Conservation (phyloP, 345 rosid genomes). For the Carallia brachiata region DNA sequence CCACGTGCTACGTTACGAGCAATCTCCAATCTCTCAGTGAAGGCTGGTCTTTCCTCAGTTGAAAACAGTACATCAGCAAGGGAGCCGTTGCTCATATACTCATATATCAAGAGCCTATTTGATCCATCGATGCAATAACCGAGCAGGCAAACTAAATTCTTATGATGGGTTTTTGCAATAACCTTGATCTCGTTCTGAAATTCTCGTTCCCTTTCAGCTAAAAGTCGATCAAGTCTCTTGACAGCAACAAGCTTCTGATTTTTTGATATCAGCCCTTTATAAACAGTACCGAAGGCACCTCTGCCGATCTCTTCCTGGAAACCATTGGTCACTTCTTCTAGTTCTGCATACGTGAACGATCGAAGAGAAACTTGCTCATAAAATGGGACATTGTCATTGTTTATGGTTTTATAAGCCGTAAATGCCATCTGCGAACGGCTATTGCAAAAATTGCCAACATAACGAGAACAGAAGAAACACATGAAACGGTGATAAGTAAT, state of each 20-base stretch:
- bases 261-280: constrained; percentile 16
- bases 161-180: constrained; percentile 33
- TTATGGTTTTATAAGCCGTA: constrained; percentile 8
- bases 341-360: constrained; percentile 22
- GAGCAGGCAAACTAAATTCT: constrained; percentile 24
- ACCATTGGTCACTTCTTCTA: constrained; percentile 20
- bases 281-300: constrained; percentile 32
- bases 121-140: constrained; percentile 27
- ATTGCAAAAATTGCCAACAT: constrained; percentile 10
- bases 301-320: constrained; percentile 34
- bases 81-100: constrained; percentile 34
- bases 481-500: neutral
- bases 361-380: constrained; percentile 11
- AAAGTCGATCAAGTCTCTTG: constrained; percentile 21
- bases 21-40: constrained; percentile 21
- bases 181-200: constrained; percentile 27
- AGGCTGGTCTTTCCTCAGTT: constrained; percentile 7
- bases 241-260: constrained; percentile 20
- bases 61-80: constrained; percentile 28
- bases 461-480: neutral
- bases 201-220: constrained; percentile 18
- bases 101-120: constrained; percentile 27
- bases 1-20: constrained; percentile 32
- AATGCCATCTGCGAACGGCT: neutral
- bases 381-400: neutral